These are phyloP conservation scores for Tetramitus jugosus DNA, from an alignment of 208 protist species.

Conservation along the genomic window DNA sequence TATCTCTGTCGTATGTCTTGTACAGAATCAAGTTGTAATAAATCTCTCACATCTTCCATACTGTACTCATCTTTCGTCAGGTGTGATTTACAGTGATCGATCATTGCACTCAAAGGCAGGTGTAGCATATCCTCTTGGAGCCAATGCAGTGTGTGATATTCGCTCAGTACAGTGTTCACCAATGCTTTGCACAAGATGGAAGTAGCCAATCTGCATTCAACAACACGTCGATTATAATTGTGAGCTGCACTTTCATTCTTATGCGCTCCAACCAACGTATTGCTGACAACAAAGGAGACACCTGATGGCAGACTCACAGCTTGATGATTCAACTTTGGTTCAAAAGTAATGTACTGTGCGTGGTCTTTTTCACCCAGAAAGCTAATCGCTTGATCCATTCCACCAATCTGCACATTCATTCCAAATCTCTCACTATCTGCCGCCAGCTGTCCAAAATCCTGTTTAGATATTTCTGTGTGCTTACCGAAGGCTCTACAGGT, in stretches of 20 bases:
- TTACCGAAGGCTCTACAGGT: background rate
- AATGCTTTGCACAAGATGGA: background rate
- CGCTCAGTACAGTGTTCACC: background rate
- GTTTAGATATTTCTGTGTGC: constrained; percentile 19
- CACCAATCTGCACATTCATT: constrained; percentile 37
- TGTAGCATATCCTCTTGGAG: background rate
- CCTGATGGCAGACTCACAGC: constrained; percentile 30
- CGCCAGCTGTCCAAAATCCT: constrained; percentile 22
- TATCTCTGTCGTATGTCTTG: background rate
- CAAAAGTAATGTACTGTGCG: constrained; percentile 41
- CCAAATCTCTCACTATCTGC: constrained; percentile 36
- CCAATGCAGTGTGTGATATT: background rate
- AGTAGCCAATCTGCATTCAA: background rate
- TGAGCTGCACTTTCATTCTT: background rate
- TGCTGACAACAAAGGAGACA: background rate
- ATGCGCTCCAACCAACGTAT: background rate
- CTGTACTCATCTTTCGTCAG: background rate
- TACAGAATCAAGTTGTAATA: background rate
- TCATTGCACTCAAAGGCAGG: background rate
- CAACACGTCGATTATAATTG: background rate
- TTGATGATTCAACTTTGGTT: constrained; percentile 28
- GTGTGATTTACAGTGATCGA: background rate
- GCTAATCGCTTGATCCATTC: constrained; percentile 48
- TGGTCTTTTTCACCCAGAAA: constrained; percentile 31
- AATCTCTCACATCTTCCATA: background rate